phyloP scores from a whole-genome alignment of 495 filamentous ascomycete species.

The Parachaetomium inaequale region DNA sequence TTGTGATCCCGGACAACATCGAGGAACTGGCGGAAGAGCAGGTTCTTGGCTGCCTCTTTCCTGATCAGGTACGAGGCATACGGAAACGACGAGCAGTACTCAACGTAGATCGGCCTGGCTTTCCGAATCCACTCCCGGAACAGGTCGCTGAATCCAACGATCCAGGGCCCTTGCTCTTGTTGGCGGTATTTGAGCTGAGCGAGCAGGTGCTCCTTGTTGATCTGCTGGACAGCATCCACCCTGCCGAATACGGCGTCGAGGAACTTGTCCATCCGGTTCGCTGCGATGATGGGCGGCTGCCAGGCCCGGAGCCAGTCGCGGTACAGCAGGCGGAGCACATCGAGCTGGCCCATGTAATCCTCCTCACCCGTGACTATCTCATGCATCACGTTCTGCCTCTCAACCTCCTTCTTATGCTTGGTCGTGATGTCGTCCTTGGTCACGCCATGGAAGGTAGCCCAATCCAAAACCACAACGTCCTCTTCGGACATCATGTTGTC shows the following conservation, averaged over 20 bases:
- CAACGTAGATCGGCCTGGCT: conserved; percentile 81
- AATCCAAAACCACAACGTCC: conserved; percentile 70
- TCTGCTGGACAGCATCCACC: conserved; percentile 80
- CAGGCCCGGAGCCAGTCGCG: conserved; percentile 71
- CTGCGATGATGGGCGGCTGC: conserved; percentile 76
- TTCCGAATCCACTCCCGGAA: conserved; percentile 99
- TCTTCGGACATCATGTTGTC: conserved; percentile 64
- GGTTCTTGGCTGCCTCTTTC: conserved; percentile 78
- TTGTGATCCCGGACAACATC: conserved; percentile 74
- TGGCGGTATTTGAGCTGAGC: conserved; percentile 96
- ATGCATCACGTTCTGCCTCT: conserved; percentile 90
- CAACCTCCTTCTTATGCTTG: conserved; percentile 78
- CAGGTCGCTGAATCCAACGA: conserved; percentile 91
- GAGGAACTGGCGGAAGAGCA: conserved; percentile 82
- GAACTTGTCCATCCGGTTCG: conserved; percentile 71
- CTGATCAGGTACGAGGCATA: conserved; percentile 77
- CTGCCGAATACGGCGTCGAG: conserved; percentile 83
- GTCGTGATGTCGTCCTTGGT: conserved; percentile 68
- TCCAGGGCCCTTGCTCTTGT: conserved; percentile 92
- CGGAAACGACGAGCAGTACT: conserved; percentile 86
- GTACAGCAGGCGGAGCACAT: conserved; percentile 80
- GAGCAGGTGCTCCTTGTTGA: conserved; percentile 91
- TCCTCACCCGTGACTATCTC: conserved; percentile 96
- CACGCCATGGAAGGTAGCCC: conserved; percentile 87
- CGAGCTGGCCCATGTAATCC: conserved; percentile 79